phyloP scores from a whole-genome alignment of 768 basidiomycete genomes.

The Boletus patriciae region DNA sequence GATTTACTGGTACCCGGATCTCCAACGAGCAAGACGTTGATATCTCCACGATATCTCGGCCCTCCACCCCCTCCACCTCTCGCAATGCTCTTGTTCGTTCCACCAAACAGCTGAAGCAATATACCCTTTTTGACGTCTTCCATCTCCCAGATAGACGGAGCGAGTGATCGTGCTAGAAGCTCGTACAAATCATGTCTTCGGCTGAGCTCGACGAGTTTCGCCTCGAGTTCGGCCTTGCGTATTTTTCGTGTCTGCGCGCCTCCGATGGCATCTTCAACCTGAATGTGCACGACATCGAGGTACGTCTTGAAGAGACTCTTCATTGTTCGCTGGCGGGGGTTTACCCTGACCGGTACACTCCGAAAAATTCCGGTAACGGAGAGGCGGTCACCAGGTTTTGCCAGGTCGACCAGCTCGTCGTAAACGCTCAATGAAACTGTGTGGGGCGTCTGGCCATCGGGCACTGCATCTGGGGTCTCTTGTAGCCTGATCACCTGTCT shows the following conservation, averaged over 20 bases:
- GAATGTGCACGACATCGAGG: conserved; percentile 92
- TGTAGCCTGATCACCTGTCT: conserved; percentile 93
- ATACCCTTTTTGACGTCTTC: conserved; percentile 99
- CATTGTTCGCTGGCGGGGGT: conserved; percentile 86
- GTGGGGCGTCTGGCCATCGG: conserved; percentile 97
- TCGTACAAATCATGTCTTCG: conserved; percentile 82
- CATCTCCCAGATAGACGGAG: conserved; percentile 97
- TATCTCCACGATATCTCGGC: conserved; percentile 95
- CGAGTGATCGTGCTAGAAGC: conserved; percentile 77
- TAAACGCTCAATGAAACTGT: conserved; percentile 97
- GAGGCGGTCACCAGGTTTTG: conserved; percentile 93
- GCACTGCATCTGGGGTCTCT: conserved; percentile 96
- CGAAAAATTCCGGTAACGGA: conserved; percentile 92
- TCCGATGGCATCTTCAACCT: conserved; percentile 50
- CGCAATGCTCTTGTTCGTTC: conserved; percentile 94
- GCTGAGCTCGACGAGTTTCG: conserved; percentile 71
- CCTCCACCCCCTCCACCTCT: conserved; percentile 94
- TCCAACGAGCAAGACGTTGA: conserved; percentile 95
- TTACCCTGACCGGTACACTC: conserved; percentile 92
- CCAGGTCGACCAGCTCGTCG: conserved; percentile 95
- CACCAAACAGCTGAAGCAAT: conserved; percentile 92
- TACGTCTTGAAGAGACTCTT: conserved; percentile 98
- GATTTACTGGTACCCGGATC: conserved; percentile 98
- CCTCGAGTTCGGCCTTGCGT: conserved; percentile 72
- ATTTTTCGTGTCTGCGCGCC: conserved; percentile 37